phyloP scores from a whole-genome alignment of 208 protist species.

The Wallacemonas collosoma region DNA sequence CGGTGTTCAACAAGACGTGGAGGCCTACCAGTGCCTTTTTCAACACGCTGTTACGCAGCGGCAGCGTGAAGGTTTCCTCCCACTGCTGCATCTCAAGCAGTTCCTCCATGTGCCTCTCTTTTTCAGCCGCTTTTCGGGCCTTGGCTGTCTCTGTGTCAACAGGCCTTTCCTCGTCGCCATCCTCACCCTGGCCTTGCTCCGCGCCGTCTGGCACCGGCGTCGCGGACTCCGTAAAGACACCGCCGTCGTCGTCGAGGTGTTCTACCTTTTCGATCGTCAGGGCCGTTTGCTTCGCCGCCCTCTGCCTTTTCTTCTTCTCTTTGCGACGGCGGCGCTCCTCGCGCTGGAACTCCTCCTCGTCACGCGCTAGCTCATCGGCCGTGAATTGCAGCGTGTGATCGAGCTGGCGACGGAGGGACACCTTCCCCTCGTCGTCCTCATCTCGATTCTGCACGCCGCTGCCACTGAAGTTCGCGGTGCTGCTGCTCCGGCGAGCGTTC shows the following conservation, averaged over 20 bases:
- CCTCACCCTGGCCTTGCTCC: neutral
- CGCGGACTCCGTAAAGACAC: neutral
- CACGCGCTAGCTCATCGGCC: neutral
- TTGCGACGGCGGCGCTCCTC: slow-evolving; percentile 15
- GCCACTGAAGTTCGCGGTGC: neutral
- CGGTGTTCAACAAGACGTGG: slow-evolving; percentile 15
- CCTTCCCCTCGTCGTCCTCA: slow-evolving; percentile 19
- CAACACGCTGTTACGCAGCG: slow-evolving; percentile 19
- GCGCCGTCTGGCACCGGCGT: neutral
- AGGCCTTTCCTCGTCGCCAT: neutral
- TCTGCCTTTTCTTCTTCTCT: slow-evolving; percentile 9
- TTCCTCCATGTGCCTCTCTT: neutral
- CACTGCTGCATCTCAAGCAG: slow-evolving; percentile 13
- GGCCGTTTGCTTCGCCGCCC: slow-evolving; percentile 2
- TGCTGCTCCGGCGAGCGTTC: neutral
- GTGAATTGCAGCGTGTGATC: slow-evolving; percentile 14
- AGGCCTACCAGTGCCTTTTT: slow-evolving; percentile 27
- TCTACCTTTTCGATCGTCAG: slow-evolving; percentile 8
- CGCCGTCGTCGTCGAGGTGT: neutral
- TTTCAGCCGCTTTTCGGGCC: neutral
- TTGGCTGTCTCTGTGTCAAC: too few species aligned
- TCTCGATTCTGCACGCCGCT: neutral
- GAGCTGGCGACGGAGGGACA: neutral
- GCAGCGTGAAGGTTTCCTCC: slow-evolving; percentile 15
- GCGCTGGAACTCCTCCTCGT: slow-evolving; percentile 3